These are phyloP conservation scores for Oropetium thomaeum DNA, from an alignment of 176 grass and related monocot genomes.

Conservation along the genomic window DNA sequence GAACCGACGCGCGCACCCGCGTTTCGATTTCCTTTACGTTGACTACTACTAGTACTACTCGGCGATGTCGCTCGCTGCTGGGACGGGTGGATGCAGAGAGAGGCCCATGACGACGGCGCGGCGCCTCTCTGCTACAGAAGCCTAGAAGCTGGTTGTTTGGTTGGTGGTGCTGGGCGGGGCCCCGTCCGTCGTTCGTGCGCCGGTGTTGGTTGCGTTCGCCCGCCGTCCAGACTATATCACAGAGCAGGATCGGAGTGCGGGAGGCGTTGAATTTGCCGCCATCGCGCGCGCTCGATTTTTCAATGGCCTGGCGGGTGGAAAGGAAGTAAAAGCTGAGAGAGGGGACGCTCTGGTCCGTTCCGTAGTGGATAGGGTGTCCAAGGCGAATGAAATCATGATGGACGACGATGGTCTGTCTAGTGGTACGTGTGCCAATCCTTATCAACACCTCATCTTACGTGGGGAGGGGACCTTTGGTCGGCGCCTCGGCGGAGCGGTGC, in stretches of 20 bases:
- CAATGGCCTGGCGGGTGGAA: not conserved
- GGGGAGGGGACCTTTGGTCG: slow-evolving; percentile 17
- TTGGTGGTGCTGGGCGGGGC: not conserved
- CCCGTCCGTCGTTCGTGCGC: not conserved
- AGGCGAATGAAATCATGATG: not conserved
- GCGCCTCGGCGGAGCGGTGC: not conserved
- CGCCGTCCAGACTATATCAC: not conserved
- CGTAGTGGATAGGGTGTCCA: not conserved
- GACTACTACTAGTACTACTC: no score
- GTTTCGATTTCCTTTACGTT: no score
- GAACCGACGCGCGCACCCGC: slow-evolving; percentile 8
- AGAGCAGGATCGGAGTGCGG: no score
- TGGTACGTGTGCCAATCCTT: not conserved
- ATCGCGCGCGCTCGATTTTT: not conserved
- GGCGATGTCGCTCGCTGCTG: not conserved
- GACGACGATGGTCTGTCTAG: not conserved
- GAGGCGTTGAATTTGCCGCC: not conserved
- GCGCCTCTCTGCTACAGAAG: no score
- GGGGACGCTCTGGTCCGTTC: no score
- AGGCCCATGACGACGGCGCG: no score
- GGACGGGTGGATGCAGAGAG: not conserved
- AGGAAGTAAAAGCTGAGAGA: no score
- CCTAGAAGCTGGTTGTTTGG: no score
- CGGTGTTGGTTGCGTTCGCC: slow-evolving; percentile 8
- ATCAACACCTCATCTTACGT: not conserved